phyloP scores from a whole-genome alignment of 1,284 basidiomycete genomes.

The Ceratobasidium sp. region DNA sequence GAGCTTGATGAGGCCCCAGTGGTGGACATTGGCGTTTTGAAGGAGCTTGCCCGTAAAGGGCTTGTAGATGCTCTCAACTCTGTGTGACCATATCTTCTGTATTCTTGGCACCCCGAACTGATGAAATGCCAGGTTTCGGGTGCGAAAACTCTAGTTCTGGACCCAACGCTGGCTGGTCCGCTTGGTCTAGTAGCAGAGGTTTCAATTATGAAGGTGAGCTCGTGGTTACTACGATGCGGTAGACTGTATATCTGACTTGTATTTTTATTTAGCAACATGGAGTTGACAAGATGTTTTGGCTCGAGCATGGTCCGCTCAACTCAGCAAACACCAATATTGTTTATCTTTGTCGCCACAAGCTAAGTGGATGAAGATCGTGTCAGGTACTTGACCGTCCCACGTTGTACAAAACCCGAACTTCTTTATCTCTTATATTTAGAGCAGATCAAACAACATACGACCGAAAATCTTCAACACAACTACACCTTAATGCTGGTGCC shows the following conservation, averaged over 20 bases:
- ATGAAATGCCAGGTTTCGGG: constrained; percentile 72
- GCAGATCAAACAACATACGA: constrained; percentile 79
- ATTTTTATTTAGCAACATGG: constrained; percentile 79
- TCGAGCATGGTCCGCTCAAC: constrained; percentile 84
- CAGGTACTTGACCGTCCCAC: constrained; percentile 65
- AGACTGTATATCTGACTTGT: background rate
- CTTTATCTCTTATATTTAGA: constrained; percentile 57
- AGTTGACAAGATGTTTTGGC: constrained; percentile 99
- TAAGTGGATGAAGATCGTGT: constrained; percentile 85
- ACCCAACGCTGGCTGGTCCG: constrained; percentile 86
- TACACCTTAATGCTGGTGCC: constrained; percentile 94
- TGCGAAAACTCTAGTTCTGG: constrained; percentile 94
- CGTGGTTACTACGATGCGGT: background rate
- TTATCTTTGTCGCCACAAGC: constrained; percentile 92
- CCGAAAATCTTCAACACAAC: constrained; percentile 68
- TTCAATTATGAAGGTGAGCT: constrained; percentile 82
- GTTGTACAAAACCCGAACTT: constrained; percentile 1
- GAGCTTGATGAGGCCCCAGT: constrained; percentile 40
- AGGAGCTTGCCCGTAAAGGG: constrained; percentile 76
- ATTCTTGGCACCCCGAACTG: background rate
- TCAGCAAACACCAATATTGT: constrained; percentile 89
- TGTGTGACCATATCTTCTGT: constrained; percentile 55
- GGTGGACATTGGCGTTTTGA: constrained; percentile 74
- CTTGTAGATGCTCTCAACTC: constrained; percentile 84
- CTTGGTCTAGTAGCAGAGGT: constrained; percentile 94